Percentiles rank a stretch among this genome's conserved stretches.
phyloP scores from a whole-genome alignment of 805 yeast species.

The Saturnispora hagleri region DNA sequence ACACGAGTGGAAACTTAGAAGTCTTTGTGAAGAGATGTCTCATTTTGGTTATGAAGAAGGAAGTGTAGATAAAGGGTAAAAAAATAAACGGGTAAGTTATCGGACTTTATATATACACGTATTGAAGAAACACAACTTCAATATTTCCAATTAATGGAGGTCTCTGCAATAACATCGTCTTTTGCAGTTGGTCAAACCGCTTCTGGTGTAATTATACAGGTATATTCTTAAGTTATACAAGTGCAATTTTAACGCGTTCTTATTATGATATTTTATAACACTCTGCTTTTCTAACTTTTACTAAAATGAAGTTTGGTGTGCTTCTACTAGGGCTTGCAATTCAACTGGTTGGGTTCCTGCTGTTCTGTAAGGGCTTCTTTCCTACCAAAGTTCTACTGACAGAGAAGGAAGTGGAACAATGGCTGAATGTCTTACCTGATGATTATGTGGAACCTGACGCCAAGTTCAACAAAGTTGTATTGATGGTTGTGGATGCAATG shows the following conservation, averaged over 20 bases:
- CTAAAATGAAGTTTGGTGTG: slow-evolving; percentile 10
- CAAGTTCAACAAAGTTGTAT: slow-evolving; percentile 56
- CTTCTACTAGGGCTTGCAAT: slow-evolving; percentile 12
- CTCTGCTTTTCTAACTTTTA: neutral
- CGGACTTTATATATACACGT: neutral
- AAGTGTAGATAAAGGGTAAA: neutral
- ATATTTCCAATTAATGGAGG: no score
- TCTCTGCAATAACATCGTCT: neutral
- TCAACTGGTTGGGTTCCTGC: slow-evolving; percentile 46
- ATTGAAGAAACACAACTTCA: neutral
- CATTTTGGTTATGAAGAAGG: neutral
- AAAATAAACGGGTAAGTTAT: neutral
- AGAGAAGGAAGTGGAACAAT: slow-evolving; percentile 39
- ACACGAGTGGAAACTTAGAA: neutral
- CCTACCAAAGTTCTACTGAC: slow-evolving; percentile 77
- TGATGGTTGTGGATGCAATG: slow-evolving; percentile 90
- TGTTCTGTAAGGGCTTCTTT: slow-evolving; percentile 79
- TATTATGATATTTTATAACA: neutral
- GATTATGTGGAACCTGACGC: slow-evolving; percentile 26
- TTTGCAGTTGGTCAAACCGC: neutral
- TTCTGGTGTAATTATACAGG: neutral
- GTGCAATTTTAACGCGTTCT: neutral
- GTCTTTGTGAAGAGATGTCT: neutral
- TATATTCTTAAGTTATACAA: neutral
- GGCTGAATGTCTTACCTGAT: slow-evolving; percentile 26